phyloP scores from a whole-genome alignment of 257 asterid species.

The Pogostemon cablin region DNA sequence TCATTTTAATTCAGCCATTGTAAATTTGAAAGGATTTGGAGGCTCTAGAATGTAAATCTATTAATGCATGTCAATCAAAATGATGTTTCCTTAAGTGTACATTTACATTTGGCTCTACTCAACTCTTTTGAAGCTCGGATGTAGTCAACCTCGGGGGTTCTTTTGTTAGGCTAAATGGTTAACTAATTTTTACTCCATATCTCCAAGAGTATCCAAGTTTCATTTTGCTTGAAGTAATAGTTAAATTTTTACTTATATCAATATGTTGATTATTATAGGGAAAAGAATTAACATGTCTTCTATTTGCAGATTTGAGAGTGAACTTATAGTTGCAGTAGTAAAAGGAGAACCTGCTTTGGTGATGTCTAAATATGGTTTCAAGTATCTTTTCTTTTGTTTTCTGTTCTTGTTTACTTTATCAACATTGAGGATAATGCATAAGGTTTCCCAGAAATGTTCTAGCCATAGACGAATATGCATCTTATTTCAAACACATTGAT shows the following conservation, averaged over 20 bases:
- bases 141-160: background rate
- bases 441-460: slow-evolving; percentile 68
- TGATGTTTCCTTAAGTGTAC: background rate
- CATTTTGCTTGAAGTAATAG: slow-evolving; percentile 18
- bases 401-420: slow-evolving; percentile 24
- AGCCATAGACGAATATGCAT: slow-evolving; percentile 78
- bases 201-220: background rate
- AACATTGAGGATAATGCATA: slow-evolving; percentile 22
- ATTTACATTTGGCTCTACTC: background rate
- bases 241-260: slow-evolving; percentile 4
- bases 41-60: background rate
- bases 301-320: slow-evolving; percentile 67
- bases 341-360: slow-evolving; percentile 89
- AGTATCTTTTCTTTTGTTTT: slow-evolving; percentile 43
- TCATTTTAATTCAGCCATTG: slow-evolving; percentile 4
- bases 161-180: background rate
- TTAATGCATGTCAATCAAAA: background rate
- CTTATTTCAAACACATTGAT: slow-evolving; percentile 80
- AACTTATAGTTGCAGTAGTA: slow-evolving; percentile 73
- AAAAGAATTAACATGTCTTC: slow-evolving; percentile 3
- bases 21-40: slow-evolving; percentile 1
- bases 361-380: slow-evolving; percentile 90
- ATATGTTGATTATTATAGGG: background rate
- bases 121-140: background rate
- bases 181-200: background rate